These are phyloP conservation scores for Meripilus lineatus DNA, from an alignment of 1,284 basidiomycete species.

Conservation along the genomic window DNA sequence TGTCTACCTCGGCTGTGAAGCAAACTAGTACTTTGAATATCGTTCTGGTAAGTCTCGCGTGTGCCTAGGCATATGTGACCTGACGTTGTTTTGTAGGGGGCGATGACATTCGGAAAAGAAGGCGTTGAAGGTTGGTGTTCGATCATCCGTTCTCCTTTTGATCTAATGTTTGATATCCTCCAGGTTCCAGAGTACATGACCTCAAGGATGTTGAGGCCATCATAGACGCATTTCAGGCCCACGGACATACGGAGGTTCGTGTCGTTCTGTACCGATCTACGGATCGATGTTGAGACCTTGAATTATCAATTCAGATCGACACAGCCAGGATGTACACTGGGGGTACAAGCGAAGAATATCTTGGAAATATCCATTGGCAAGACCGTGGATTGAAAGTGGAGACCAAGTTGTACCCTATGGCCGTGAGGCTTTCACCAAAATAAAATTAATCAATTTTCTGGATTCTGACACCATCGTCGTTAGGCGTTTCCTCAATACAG, in stretches of 20 bases:
- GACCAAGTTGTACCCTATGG: conserved; percentile 20
- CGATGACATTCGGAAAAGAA: conserved; percentile 41
- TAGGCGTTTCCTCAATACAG: not conserved
- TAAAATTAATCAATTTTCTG: too few species aligned
- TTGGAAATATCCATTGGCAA: conserved; percentile 32
- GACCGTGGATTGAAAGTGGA: conserved; percentile 46
- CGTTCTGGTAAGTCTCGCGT: conserved; percentile 27
- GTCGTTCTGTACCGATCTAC: not conserved
- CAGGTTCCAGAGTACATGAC: conserved; percentile 44
- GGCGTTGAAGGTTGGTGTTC: conserved; percentile 30
- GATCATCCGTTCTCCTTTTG: not conserved
- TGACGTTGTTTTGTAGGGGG: conserved; percentile 27
- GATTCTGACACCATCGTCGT: not conserved
- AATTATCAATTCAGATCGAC: conserved; percentile 37
- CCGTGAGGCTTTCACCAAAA: not conserved
- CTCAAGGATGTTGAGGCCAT: conserved; percentile 47
- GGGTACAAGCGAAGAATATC: conserved; percentile 25
- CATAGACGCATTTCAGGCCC: conserved; percentile 50
- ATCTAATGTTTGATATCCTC: not conserved
- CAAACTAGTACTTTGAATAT: conserved; percentile 34
- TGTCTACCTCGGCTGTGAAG: too few species aligned
- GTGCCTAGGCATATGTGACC: not conserved
- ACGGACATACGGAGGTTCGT: conserved; percentile 48
- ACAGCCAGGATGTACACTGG: conserved; percentile 44
- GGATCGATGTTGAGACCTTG: not conserved